Percentiles rank a stretch among this genome's conserved stretches.
Evolutionary conservation across 2,329 filamentous ascomycete species (phyloP).

Genomic region (Beauveria varroae): DNA sequence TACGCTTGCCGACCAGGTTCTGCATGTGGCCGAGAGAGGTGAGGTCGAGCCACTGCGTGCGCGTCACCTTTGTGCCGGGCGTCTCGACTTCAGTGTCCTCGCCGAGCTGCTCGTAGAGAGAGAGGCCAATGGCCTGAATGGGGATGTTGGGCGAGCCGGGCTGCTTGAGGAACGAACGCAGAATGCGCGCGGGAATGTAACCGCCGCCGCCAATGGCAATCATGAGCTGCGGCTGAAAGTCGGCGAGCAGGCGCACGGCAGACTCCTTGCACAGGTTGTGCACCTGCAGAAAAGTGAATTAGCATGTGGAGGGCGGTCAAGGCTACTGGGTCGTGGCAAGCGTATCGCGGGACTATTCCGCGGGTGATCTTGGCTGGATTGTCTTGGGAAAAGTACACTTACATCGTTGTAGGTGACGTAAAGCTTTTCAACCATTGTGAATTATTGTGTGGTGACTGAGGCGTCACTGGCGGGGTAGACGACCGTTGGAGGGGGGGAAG

Average conservation of each 20-base stretch:
- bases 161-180: conserved; percentile 94
- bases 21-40: conserved; percentile 74
- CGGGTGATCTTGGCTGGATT: background rate
- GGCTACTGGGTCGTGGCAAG: background rate
- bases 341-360: background rate
- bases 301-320: background rate
- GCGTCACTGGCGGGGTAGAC: conserved; percentile 12
- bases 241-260: conserved; percentile 70
- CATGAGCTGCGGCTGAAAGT: conserved; percentile 90
- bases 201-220: conserved; percentile 97
- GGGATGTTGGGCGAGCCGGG: conserved; percentile 87
- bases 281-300: conserved; percentile 49
- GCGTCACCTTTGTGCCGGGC: conserved; percentile 87
- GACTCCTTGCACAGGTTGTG: conserved; percentile 94
- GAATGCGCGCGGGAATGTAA: conserved; percentile 93
- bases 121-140: conserved; percentile 97
- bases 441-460: conserved; percentile 11
- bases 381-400: conserved; percentile 25
- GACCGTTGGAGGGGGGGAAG: background rate
- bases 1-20: conserved; percentile 83
- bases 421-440: conserved; percentile 72
- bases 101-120: conserved; percentile 83
- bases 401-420: conserved; percentile 93
- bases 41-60: conserved; percentile 96
- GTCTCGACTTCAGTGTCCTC: conserved; percentile 52